Base-by-base conservation (phyloP, 345 rosid species). In the Excoecaria cochinchinensis region DNA sequence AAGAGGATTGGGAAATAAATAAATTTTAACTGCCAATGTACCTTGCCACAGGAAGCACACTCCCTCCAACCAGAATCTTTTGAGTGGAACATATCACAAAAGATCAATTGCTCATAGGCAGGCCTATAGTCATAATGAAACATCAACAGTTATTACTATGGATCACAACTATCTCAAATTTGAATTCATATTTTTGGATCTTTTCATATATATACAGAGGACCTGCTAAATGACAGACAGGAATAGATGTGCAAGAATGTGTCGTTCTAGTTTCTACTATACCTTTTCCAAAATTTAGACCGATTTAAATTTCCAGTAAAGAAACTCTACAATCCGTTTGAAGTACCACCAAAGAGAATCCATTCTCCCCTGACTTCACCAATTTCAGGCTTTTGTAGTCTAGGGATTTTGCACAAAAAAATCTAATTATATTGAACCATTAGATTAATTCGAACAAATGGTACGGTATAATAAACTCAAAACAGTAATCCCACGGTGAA, bases 1-100 rank as follows among this genome's bases (percentile, higher is more conserved):
- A 68, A 5, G 11, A 24, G 31, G 8, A 67, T 70, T 15, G 3
- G 52, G 17, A 70, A 53, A 70, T 36, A 47, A 53, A 51, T 50
- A 52, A 47, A 48, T 48, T 7, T 48, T 46, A 53, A 40, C 7
- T 52, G 53, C 31, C 10, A 16, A 66, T 24, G 38, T 67, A 93
- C 98, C 97, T 93, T 93, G 79, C 88, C 87, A 78, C 98, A 93
- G 13, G 89, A 86, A 67, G 72, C 72, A 79, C 98, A 93, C 59
- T 91, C 89, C 80, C 98, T 93, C 98, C 98, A 93, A 79, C 98
- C 98, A 72, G 98, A 84, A 22, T 93, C 98, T 80, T 91, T 85
- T 0, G 88, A 82, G 76, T 93, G 97, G 76, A 90, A 91, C 70
- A 86, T 78, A 31, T 93, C 90, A 73, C 98, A 93, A 84, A 90